These are phyloP conservation scores for Trichoderma polysporum DNA, from an alignment of 2,329 filamentous ascomycete genomes.

Conservation along the genomic window DNA sequence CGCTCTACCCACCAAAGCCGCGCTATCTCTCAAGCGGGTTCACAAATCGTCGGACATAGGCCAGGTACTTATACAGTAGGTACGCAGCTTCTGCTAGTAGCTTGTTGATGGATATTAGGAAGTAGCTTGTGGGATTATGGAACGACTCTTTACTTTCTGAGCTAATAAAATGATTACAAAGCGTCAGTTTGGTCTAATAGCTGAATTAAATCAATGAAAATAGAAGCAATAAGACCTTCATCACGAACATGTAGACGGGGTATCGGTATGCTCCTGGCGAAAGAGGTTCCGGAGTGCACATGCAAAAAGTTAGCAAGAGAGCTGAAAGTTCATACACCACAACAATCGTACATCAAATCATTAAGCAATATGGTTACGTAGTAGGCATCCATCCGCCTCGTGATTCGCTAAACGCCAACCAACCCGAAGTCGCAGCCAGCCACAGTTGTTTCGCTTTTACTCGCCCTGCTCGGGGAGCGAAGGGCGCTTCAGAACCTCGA, in stretches of 20 bases:
- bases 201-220: neutral
- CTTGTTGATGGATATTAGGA: no score
- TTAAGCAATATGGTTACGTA: slow-evolving; percentile 12
- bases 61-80: no score
- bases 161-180: no score
- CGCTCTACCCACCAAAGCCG: no score
- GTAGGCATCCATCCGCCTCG: neutral
- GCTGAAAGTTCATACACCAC: slow-evolving; percentile 7
- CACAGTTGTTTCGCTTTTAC: slow-evolving; percentile 8
- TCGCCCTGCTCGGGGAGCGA: slow-evolving; percentile 29
- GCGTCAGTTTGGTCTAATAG: slow-evolving; percentile 56
- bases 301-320: slow-evolving; percentile 4
- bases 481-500: slow-evolving; percentile 49
- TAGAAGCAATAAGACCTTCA: neutral
- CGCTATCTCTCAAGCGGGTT: no score
- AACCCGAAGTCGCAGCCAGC: neutral
- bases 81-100: no score
- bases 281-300: no score
- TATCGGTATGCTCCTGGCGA: no score
- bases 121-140: no score
- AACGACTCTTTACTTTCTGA: no score
- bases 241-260: neutral
- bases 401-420: slow-evolving; percentile 4
- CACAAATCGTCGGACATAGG: no score
- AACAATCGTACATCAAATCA: slow-evolving; percentile 14